These are phyloP conservation scores for Populus hybrid DNA, from an alignment of 441 rosid genomes.

Conservation along the genomic window DNA sequence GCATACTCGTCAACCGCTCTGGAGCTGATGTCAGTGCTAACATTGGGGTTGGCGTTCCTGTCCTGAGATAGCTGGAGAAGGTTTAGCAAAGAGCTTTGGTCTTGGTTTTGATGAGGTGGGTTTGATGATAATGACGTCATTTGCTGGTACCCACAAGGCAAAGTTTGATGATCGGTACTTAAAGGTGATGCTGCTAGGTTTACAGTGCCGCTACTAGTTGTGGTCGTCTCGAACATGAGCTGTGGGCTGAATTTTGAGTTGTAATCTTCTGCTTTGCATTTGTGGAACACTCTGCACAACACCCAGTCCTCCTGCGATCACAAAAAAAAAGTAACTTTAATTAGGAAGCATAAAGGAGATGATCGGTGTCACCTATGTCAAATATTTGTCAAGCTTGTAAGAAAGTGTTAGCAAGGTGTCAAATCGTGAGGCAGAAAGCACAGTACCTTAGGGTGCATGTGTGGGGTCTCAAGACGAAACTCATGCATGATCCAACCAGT, in stretches of 20 bases:
- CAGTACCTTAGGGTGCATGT: constrained; percentile 85
- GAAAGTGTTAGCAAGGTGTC: neutral
- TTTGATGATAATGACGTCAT: constrained; percentile 30
- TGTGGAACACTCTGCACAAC: constrained; percentile 81
- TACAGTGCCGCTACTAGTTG: constrained; percentile 24
- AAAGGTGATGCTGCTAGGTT: constrained; percentile 20
- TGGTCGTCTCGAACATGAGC: constrained; percentile 31
- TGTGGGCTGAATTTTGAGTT: constrained; percentile 21
- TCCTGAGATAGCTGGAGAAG: constrained; percentile 45
- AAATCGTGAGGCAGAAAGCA: neutral
- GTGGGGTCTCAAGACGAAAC: constrained; percentile 87
- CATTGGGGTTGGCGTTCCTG: constrained; percentile 11
- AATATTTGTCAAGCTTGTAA: neutral
- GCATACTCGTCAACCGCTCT: constrained; percentile 46
- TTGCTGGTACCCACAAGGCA: constrained; percentile 30
- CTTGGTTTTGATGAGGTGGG: constrained; percentile 23
- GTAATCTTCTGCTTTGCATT: constrained; percentile 43
- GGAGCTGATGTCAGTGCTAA: constrained; percentile 24
- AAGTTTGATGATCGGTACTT: neutral
- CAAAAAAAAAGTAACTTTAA: neutral
- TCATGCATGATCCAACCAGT: constrained; percentile 99
- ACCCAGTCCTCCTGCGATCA: constrained; percentile 92
- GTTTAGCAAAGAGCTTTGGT: constrained; percentile 33
- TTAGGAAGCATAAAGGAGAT: neutral
- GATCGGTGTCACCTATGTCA: neutral